phyloP scores from a whole-genome alignment of 2,329 filamentous ascomycete genomes.

The Aspergillus phoenicis region DNA sequence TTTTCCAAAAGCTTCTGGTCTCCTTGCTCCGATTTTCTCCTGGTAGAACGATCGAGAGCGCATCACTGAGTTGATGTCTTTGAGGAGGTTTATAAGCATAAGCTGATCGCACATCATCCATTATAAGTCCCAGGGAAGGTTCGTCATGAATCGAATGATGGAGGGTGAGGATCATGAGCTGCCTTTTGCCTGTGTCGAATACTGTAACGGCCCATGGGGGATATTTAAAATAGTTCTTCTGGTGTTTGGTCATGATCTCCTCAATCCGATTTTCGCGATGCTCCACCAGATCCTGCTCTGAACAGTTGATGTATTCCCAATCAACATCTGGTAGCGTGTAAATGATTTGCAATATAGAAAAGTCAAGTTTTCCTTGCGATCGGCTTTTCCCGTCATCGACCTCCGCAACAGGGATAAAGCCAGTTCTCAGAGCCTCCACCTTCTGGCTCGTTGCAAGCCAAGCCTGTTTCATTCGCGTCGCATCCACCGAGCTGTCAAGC shows the following conservation, averaged over 20 bases:
- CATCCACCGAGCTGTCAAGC: conserved; percentile 32
- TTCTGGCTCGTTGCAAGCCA: conserved; percentile 35
- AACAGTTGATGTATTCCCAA: conserved; percentile 27
- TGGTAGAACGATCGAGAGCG: conserved; percentile 27
- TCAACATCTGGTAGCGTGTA: conserved; percentile 29
- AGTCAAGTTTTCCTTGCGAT: conserved; percentile 11
- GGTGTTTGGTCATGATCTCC: conserved; percentile 28
- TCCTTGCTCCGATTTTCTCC: conserved; percentile 18
- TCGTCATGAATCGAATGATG: conserved; percentile 41
- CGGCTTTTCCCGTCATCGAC: conserved; percentile 9
- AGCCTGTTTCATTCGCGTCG: conserved; percentile 32
- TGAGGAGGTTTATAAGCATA: conserved; percentile 26
- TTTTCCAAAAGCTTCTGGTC: conserved; percentile 29
- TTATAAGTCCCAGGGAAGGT: conserved; percentile 33
- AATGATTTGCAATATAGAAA: conserved; percentile 34
- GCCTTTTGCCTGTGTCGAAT: conserved; percentile 26
- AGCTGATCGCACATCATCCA: conserved; percentile 29
- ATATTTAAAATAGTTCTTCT: conserved; percentile 31
- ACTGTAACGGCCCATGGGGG: conserved; percentile 44
- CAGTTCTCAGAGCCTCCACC: conserved; percentile 41
- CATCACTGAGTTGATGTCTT: conserved; percentile 33
- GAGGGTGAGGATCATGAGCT: conserved; percentile 40
- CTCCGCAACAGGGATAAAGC: conserved; percentile 38
- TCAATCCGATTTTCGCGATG: conserved; percentile 24
- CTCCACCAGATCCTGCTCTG: conserved; percentile 16